These are phyloP conservation scores for Borealophlyctis nickersoniae DNA, from an alignment of 192 early-diverging fungal genomes.

Conservation along the genomic window DNA sequence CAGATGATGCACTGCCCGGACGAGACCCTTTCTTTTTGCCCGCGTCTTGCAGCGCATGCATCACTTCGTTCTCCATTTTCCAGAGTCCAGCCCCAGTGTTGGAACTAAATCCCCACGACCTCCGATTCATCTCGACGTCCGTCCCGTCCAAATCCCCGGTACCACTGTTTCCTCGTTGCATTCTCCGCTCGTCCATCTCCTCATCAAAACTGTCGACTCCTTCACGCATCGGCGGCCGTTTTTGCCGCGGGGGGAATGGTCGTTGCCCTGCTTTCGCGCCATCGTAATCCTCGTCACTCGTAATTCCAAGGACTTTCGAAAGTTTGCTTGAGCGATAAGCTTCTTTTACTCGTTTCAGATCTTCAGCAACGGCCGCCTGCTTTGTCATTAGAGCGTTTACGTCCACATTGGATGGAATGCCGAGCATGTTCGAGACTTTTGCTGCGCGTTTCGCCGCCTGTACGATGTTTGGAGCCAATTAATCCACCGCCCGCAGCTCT, in stretches of 20 bases:
- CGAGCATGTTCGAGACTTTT: constrained; percentile 25
- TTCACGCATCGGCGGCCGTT: neutral
- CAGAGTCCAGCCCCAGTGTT: no score
- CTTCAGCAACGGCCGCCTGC: constrained; percentile 11
- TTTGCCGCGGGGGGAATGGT: neutral
- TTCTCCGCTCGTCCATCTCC: neutral
- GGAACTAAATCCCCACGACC: no score
- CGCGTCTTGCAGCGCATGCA: no score
- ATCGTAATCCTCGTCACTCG: neutral
- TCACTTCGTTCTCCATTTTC: no score
- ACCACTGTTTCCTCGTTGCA: neutral
- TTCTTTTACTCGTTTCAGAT: constrained; percentile 22
- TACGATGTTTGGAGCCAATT: no score
- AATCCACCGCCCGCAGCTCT: no score
- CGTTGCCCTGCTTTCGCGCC: neutral
- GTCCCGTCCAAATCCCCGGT: no score
- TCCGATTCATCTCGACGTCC: no score
- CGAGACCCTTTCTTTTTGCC: no score
- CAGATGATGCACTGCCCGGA: no score
- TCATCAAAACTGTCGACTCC: neutral
- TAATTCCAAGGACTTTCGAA: constrained; percentile 22
- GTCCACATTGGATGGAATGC: constrained; percentile 23
- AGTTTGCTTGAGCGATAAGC: constrained; percentile 18
- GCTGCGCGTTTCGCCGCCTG: constrained; percentile 3
- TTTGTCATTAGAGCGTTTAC: constrained; percentile 3